A percentile compares a stretch with the other conserved stretches of the same genome.
These are phyloP conservation scores for Ceratobasidium sp. DNA, from an alignment of 1,284 basidiomycete species.

Conservation along the genomic window DNA sequence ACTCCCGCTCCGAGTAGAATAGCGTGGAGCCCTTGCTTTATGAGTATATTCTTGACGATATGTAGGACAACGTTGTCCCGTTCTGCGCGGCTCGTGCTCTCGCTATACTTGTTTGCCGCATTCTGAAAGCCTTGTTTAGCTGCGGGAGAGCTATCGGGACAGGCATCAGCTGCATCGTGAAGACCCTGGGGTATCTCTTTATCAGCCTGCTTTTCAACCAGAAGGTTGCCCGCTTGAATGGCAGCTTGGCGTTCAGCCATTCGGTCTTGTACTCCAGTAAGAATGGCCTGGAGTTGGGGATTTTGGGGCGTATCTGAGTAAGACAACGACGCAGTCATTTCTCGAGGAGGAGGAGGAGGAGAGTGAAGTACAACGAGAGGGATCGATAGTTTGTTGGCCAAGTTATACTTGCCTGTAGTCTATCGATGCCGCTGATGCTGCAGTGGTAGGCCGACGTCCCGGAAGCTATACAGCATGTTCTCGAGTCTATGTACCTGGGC, in stretches of 20 bases:
- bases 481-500: background rate
- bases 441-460: background rate
- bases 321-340: background rate
- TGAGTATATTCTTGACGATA: background rate
- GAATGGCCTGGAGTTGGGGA: background rate
- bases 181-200: background rate
- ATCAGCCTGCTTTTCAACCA: background rate
- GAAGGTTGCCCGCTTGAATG: background rate
- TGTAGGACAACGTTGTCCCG: background rate
- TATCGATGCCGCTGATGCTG: background rate
- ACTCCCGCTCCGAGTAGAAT: background rate
- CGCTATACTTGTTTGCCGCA: background rate
- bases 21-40: background rate
- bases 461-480: background rate
- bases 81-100: background rate
- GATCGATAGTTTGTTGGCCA: too few species aligned
- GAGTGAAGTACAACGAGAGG: background rate
- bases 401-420: background rate
- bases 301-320: background rate
- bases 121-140: slow-evolving; percentile 10
- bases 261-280: background rate
- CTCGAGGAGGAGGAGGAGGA: background rate
- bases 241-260: background rate
- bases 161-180: background rate
- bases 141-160: background rate